These are phyloP conservation scores for Neurospora hispaniola DNA, from an alignment of 495 filamentous ascomycete genomes.

Conservation along the genomic window DNA sequence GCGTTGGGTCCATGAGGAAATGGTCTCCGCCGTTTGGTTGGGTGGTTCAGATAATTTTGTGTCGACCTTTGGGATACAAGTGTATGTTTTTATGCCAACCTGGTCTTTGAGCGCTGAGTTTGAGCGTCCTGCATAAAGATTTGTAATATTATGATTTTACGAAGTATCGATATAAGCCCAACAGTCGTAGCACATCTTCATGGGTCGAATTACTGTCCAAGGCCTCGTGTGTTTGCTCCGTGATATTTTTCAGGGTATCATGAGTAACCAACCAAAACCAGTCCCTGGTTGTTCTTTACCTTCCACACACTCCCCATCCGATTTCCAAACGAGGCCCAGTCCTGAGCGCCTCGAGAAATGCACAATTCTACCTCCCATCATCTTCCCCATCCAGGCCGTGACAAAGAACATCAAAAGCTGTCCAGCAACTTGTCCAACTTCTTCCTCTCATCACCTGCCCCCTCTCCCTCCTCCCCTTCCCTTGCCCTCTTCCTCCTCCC, in stretches of 20 bases:
- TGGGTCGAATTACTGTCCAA: neutral
- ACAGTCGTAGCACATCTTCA: neutral
- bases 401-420: constrained; percentile 14
- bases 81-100: neutral
- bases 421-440: constrained; percentile 32
- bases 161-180: neutral
- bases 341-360: neutral
- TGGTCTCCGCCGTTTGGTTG: neutral
- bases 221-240: neutral
- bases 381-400: neutral
- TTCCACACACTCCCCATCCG: neutral
- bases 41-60: neutral
- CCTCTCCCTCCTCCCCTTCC: constrained; percentile 5
- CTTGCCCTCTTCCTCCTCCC: neutral
- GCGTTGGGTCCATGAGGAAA: neutral
- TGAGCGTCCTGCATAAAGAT: neutral
- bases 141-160: neutral
- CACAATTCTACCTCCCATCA: neutral
- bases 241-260: neutral
- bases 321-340: neutral
- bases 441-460: constrained; percentile 28
- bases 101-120: neutral
- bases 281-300: neutral
- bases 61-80: neutral
- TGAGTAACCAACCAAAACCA: neutral